Evolutionary conservation across 768 basidiomycete species (phyloP), one percentile per base, ranked within the genome.

Genomic region (Asterophora parasitica): DNA sequence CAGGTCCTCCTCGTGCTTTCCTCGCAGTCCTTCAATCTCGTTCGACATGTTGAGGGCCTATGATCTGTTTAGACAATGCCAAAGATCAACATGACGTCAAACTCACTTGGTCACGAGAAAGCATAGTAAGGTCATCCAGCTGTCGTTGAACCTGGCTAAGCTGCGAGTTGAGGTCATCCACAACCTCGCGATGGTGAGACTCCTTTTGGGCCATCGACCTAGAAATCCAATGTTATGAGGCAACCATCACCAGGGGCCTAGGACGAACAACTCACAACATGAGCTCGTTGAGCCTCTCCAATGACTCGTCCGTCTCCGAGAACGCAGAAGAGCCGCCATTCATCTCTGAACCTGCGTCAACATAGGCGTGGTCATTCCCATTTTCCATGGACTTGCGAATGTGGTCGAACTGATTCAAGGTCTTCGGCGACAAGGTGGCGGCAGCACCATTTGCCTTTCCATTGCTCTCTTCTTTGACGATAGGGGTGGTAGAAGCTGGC

Each of bases 131-230:
- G 43, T 87, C 88, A 48, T 94, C 90, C 42, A 91, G 80, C 61
- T 91, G 86, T 34, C 88, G 77, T 48, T 83, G 82, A 50, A 86
- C 79, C 55, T 83, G 74, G 57, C 55, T 62, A 17, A 96, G 73
- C 58, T 94, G 81, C 11, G 70, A 60, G 36, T 81, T 83, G 53
- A 97, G 74, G 27, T 71, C 70, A 34, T 90, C 83, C 20, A 96
- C 86, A 17, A 78, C 62, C 59, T 95, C 90, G 30, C 82, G 81
- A 62, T 98, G 95, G 28, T 82, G 74, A 4, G 90, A 86, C 64
- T 99, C 96, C 64, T 98, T 98, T 69, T 90, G 86, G 2, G 94
- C 94, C 95, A 98, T 97, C 2, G 95, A 91, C 53, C 92, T 96
- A 49, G 10, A 57, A 37, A 38, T 23, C 7, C 23, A 33, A 8